A percentile compares a stretch with the other conserved stretches of the same genome.
phyloP scores from a whole-genome alignment of 1,284 basidiomycete genomes.

The Butyriboletus appendiculatus region DNA sequence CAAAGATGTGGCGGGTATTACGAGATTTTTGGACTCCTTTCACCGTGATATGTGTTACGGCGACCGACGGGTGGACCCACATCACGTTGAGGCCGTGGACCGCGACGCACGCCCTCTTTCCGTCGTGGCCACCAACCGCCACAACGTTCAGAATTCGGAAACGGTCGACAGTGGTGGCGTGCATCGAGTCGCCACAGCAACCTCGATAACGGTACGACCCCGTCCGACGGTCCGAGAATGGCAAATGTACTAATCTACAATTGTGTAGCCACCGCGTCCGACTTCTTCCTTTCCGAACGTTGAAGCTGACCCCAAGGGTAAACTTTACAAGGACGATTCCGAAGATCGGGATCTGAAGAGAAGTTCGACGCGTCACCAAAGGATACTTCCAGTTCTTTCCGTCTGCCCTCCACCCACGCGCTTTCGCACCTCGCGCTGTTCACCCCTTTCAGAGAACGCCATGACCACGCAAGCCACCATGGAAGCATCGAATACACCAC shows the following conservation, averaged over 20 bases:
- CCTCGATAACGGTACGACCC: conserved; percentile 35
- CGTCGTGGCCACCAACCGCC: conserved; percentile 6
- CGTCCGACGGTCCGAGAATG: conserved; percentile 15
- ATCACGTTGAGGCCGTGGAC: conserved; percentile 13
- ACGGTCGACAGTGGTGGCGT: conserved; percentile 27
- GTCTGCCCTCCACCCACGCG: conserved; percentile 17
- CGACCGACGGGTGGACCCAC: conserved; percentile 10
- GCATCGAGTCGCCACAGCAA: conserved; percentile 33
- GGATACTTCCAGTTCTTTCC: conserved; percentile 22
- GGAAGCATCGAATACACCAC: conserved; percentile 21
- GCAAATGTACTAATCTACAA: conserved; percentile 19
- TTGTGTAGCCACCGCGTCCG: conserved; percentile 25
- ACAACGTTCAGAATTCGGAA: conserved; percentile 15
- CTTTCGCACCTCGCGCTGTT: conserved; percentile 16
- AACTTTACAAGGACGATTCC: conserved; percentile 6
- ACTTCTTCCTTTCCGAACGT: conserved; percentile 18
- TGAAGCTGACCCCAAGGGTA: conserved; percentile 7
- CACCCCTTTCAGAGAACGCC: conserved; percentile 5
- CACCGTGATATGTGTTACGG: conserved; percentile 24
- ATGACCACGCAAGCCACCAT: conserved; percentile 16
- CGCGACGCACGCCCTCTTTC: not conserved
- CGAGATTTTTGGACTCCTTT: conserved; percentile 26
- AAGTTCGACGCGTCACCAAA: conserved; percentile 14
- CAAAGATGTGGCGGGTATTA: conserved; percentile 28
- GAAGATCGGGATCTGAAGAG: conserved; percentile 17